Base-by-base conservation (phyloP, 345 rosid genomes). In the Salix koriyanagi region DNA sequence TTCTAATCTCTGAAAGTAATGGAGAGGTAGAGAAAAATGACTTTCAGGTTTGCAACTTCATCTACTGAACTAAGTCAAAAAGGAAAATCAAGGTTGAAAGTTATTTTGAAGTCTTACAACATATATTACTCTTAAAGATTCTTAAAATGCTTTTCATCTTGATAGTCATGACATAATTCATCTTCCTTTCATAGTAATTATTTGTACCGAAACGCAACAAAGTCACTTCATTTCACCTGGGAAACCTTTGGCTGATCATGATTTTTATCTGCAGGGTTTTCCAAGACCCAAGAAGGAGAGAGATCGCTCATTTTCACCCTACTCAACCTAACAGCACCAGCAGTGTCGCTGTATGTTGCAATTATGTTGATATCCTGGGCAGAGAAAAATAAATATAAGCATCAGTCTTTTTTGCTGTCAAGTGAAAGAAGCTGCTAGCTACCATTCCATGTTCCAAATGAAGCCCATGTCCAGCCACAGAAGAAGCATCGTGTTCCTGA, bases 221-320 rank as follows among this genome's bases (percentile, higher is more conserved):
- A 65, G 75, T 69, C 74, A 74, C 58, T 25, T 25, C 64, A 62
- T 16, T 36, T 73, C 88, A 93, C 96, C 97, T 82, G 86, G 52
- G 86, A 79, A 78, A 73, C 82, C 75, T 82, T 84, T 62, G 30
- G 83, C 69, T 71, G 86, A 78, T 73, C 85, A 76, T 34, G 80
- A 48, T 69, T 78, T 65, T 86, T 86, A 81, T 83, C 69, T 30
- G 28, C 66, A 72, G 91, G 97, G 81, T 87, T 90, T 70, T 90
- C 90, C 88, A 92, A 84, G 71, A 92, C 83, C 99, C 99, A 96
- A 25, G 99, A 96, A 75, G 92, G 75, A 73, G 99, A 96, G 62
- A 92, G 92, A 80, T 90, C 87, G 83, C 89, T 92, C 94, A 94
- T 88, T 86, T 92, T 94, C 74, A 92, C 89, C 74, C 82, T 87